A percentile compares a stretch with the other conserved stretches of the same genome.
Evolutionary conservation across 345 rosid genomes (phyloP).

Genomic region (Eucalyptus fibrosa): DNA sequence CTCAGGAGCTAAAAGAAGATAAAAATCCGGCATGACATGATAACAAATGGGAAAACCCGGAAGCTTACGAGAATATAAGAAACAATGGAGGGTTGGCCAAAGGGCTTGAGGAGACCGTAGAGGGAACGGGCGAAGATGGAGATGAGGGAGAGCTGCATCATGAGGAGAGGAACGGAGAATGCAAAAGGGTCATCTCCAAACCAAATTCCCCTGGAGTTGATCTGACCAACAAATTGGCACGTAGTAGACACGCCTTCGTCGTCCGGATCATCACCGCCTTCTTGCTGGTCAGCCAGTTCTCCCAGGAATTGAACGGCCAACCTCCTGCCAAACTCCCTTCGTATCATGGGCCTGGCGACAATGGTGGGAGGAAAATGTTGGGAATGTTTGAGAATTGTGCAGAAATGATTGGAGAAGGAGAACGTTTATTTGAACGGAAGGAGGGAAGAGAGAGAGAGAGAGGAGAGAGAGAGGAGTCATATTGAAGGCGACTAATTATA

Average conservation of each 20-base stretch:
- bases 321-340: not conserved
- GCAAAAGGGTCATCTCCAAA: constrained; percentile 7
- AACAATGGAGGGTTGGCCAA: constrained; percentile 1
- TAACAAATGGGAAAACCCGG: not conserved
- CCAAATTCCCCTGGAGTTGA: constrained; percentile 7
- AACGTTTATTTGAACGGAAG: not conserved
- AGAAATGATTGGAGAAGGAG: not conserved
- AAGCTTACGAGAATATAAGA: constrained; percentile 13
- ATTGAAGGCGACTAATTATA: not conserved
- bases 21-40: not conserved
- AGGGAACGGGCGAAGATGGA: constrained; percentile 1
- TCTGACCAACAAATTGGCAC: not conserved
- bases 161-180: constrained; percentile 6
- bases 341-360: not conserved
- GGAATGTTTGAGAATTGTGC: not conserved
- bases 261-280: not conserved
- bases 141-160: constrained; percentile 5
- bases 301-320: not conserved
- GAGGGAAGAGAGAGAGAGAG: not conserved
- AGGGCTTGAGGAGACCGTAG: constrained; percentile 4
- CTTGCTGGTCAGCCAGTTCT: not conserved
- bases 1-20: not conserved
- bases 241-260: not conserved
- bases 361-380: not conserved
- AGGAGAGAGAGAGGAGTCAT: not conserved